phyloP scores from a whole-genome alignment of 371 early-diverging fungal genomes.

The Mucor plumbeus region DNA sequence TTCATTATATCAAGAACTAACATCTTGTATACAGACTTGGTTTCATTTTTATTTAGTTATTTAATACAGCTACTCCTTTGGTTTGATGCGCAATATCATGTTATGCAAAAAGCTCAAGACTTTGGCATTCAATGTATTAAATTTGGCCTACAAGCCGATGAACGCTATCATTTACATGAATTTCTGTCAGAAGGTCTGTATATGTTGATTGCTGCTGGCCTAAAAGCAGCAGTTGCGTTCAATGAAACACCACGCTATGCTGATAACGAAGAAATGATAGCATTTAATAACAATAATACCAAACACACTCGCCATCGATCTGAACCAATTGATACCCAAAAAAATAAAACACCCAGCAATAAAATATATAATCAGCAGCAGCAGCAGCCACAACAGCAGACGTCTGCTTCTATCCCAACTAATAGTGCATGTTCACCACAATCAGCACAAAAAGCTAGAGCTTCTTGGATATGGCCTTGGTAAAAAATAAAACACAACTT shows the following conservation, averaged over 20 bases:
- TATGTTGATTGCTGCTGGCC: constrained; percentile 57
- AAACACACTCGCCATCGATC: constrained; percentile 3
- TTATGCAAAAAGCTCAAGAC: constrained; percentile 57
- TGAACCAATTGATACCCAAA: constrained; percentile 5
- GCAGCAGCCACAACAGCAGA: not conserved
- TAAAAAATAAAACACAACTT: not conserved
- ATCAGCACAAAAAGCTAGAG: constrained; percentile 9
- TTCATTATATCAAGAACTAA: no score
- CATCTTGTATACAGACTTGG: constrained; percentile 24
- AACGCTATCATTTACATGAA: constrained; percentile 66
- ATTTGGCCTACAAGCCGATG: constrained; percentile 59
- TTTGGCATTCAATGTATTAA: constrained; percentile 57
- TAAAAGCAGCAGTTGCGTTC: constrained; percentile 69
- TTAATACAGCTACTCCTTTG: constrained; percentile 50
- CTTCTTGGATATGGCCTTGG: constrained; percentile 23
- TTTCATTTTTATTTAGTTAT: constrained; percentile 47
- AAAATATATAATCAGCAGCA: not conserved
- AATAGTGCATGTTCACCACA: constrained; percentile 7
- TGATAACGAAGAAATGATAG: not conserved
- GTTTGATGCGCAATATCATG: constrained; percentile 59
- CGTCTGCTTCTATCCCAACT: not conserved
- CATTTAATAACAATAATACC: not conserved
- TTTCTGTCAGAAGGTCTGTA: constrained; percentile 60
- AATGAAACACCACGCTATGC: constrained; percentile 61
- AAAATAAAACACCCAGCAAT: not conserved